Base-by-base conservation (phyloP, 176 grass and related monocot genomes). In the Paspalum vaginatum region DNA sequence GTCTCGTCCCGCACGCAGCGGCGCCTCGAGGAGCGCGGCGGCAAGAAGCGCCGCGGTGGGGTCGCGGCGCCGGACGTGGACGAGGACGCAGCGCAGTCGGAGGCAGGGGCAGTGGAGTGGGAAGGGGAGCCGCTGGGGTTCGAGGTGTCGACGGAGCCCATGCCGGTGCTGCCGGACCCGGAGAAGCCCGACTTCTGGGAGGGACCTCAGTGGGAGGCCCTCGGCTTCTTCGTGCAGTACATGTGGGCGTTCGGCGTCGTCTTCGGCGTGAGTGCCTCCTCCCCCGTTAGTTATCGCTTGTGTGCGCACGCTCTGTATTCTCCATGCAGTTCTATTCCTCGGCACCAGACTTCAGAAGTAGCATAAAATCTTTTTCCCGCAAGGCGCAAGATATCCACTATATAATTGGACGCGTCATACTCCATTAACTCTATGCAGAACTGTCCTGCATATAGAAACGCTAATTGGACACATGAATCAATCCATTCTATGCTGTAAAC, bases 201-300 rank as follows among this genome's bases (percentile, higher is more conserved):
- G 76, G 93, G 93, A 0, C 68, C 79, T 9, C 87, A 90, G 70
- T 88, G 79, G 96, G 81, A 95, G 3, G 17, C 66, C 42, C 68
- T 99, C 57, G 93, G 96, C 64, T 99, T 99, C 82, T 87, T 95
- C 78, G 57, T 95, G 12, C 86, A 93, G 86, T 99, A 99, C 76
- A 75, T 87, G 74, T 99, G 96, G 96, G 96, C 86, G 17, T 95
- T 99, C 82, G 93, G 96, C 67, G 72, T 99, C 89, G 52, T 91
- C 49, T 99, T 95, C 58, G 85, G 90, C 10, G 96, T 95, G 74
- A 89, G 90, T 71, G 44, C 24, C 78, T 72, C 37, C 9, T 59
- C 68, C 54, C 61, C 53, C 11, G 8, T 67, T 69, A 20, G 11
- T 68, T 79, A 20, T 26, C 15, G 20, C 15, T 32, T 63, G 43